phyloP scores from a whole-genome alignment of 2,329 filamentous ascomycete genomes.

The Xylariaceae sp. region DNA sequence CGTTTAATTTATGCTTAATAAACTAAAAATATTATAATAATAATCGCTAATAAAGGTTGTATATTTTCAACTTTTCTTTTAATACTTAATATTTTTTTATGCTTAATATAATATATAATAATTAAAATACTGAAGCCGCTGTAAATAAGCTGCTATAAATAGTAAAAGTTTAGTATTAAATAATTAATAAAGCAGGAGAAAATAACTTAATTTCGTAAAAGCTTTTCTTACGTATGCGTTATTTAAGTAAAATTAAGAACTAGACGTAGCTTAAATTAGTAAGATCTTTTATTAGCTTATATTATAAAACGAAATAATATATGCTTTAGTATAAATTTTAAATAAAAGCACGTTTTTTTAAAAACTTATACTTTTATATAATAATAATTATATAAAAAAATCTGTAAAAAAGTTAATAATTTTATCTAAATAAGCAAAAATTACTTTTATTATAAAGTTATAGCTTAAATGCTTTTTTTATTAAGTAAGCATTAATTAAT shows the following conservation, averaged over 20 bases:
- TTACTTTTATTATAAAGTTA: constrained; percentile 34
- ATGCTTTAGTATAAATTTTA: too few species aligned
- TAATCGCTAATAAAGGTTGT: constrained; percentile 16
- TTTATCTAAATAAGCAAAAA: constrained; percentile 21
- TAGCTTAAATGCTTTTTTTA: constrained; percentile 34
- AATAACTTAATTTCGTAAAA: constrained; percentile 25
- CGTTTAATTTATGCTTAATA: too few species aligned
- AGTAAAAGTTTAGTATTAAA: constrained; percentile 22
- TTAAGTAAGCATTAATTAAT: constrained; percentile 41
- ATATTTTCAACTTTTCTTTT: constrained; percentile 8
- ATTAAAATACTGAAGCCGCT: constrained; percentile 25
- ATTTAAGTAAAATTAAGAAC: constrained; percentile 23
- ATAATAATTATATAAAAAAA: too few species aligned
- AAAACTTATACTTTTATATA: too few species aligned
- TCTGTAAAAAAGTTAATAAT: too few species aligned
- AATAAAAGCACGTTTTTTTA: too few species aligned
- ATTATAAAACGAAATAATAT: too few species aligned
- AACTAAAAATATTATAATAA: constrained; percentile 9
- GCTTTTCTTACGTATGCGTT: constrained; percentile 29
- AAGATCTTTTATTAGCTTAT: too few species aligned
- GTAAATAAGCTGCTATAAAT: constrained; percentile 23
- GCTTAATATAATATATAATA: constrained; percentile 17
- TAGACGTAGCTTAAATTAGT: constrained; percentile 15
- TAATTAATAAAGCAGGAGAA: constrained; percentile 30
- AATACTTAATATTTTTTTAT: constrained; percentile 6